These are phyloP conservation scores for Suhomyces vadensis DNA, from an alignment of 805 yeast species.

Conservation along the genomic window DNA sequence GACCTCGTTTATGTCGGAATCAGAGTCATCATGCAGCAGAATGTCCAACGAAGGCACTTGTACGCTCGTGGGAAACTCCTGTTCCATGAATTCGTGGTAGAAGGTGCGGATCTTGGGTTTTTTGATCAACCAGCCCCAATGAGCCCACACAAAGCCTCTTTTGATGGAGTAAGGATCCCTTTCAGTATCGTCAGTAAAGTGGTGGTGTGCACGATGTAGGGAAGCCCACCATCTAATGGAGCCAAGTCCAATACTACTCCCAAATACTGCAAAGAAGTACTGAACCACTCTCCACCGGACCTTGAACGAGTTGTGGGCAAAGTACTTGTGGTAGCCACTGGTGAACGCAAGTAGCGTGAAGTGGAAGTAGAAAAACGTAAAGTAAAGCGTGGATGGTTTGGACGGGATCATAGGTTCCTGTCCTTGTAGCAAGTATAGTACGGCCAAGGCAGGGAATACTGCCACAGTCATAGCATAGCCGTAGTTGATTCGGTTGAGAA, in stretches of 20 bases:
- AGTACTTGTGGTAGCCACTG: conserved; percentile 44
- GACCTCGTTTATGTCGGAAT: no score
- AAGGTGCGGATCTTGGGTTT: conserved; percentile 47
- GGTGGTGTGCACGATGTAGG: conserved; percentile 87
- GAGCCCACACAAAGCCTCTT: conserved; percentile 78
- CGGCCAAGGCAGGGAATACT: conserved; percentile 33
- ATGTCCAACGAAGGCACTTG: neutral
- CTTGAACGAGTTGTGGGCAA: conserved; percentile 41
- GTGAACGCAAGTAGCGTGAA: conserved; percentile 42
- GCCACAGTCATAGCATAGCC: conserved; percentile 32
- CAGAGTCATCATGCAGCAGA: no score
- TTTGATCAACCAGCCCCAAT: conserved; percentile 83
- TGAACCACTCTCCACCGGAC: conserved; percentile 38
- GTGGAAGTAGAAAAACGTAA: conserved; percentile 34
- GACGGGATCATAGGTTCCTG: conserved; percentile 26
- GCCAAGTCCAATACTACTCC: conserved; percentile 76
- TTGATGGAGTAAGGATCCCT: conserved; percentile 85
- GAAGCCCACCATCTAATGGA: conserved; percentile 77
- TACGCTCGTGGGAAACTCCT: conserved; percentile 31
- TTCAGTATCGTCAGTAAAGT: conserved; percentile 79
- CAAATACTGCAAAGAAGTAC: conserved; percentile 55
- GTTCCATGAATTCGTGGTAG: conserved; percentile 36
- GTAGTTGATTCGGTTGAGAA: conserved; percentile 39
- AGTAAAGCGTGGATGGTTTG: conserved; percentile 30
- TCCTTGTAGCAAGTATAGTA: conserved; percentile 26